Conservation (phyloP, 139 green algal genomes). For the Coccomyxa sp. region DNA sequence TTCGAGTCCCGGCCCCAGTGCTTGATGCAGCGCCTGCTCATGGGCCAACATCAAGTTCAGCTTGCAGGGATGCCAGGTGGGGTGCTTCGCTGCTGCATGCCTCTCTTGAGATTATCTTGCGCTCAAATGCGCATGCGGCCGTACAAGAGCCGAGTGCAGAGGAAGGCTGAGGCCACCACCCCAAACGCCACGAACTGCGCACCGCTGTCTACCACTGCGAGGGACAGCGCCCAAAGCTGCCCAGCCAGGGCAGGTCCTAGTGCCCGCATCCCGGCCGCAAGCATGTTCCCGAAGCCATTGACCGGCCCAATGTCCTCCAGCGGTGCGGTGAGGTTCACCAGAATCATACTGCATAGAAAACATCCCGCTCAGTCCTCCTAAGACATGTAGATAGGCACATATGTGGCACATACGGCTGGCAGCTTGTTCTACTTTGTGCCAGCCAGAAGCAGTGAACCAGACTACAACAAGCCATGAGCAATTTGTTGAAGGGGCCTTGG, state of each 20-base stretch:
- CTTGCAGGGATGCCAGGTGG: no score
- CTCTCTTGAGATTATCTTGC: no score
- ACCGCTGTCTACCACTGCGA: background rate
- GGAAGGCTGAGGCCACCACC: background rate
- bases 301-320: background rate
- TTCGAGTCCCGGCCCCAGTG: no score
- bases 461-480: background rate
- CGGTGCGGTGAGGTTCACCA: background rate
- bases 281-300: background rate
- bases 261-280: background rate
- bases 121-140: background rate
- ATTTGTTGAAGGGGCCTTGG: background rate
- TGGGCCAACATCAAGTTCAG: no score
- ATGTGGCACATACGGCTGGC: background rate
- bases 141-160: background rate
- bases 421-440: background rate
- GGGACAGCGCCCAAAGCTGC: background rate
- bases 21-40: no score
- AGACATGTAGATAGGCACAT: background rate
- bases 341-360: background rate
- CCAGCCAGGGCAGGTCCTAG: background rate
- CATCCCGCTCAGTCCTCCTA: background rate
- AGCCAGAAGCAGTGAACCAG: no score
- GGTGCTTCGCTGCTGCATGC: no score
- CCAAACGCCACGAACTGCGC: background rate